Conservation (phyloP, 1,139 yeast genomes). For the Yamadazyma diospyri region DNA sequence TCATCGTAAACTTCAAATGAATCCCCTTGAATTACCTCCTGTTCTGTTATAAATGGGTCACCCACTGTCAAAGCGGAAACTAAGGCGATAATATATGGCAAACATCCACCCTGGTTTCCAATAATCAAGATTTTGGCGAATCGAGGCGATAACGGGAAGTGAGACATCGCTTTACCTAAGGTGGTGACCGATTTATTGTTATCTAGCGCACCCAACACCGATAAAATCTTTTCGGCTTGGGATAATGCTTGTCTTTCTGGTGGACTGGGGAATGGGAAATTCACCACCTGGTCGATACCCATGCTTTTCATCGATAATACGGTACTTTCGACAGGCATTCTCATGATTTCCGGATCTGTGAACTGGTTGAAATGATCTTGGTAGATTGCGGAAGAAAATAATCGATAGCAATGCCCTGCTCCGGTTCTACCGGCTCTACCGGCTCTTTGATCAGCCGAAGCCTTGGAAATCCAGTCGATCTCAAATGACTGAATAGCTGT, state of each 20-base stretch:
- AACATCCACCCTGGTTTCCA: constrained; percentile 82
- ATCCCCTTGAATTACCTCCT: constrained; percentile 35
- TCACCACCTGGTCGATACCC: constrained; percentile 88
- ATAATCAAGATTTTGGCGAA: constrained; percentile 86
- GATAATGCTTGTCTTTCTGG: constrained; percentile 64
- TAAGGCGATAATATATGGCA: constrained; percentile 83
- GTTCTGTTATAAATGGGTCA: constrained; percentile 78
- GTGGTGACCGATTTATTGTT: constrained; percentile 54
- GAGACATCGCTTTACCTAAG: constrained; percentile 80
- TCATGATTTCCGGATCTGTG: constrained; percentile 80
- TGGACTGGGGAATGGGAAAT: constrained; percentile 96
- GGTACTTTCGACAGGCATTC: constrained; percentile 96
- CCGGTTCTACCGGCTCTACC: constrained; percentile 99
- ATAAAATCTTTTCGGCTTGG: constrained; percentile 66
- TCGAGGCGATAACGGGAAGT: constrained; percentile 91
- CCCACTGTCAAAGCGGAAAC: constrained; percentile 95
- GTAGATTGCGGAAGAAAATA: constrained; percentile 92
- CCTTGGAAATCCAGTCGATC: constrained; percentile 90
- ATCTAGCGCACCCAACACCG: constrained; percentile 77
- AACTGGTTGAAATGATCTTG: constrained; percentile 84
- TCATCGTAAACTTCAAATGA: constrained; percentile 22
- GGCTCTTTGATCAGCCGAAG: constrained; percentile 91
- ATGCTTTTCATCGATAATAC: constrained; percentile 93
- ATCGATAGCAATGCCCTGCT: constrained; percentile 94
- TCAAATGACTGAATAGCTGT: constrained; percentile 93